Evolutionary conservation across 2,329 filamentous ascomycete species (phyloP), one percentile per base, ranked within the genome.

Genomic region (Dothideomycetes sp.): DNA sequence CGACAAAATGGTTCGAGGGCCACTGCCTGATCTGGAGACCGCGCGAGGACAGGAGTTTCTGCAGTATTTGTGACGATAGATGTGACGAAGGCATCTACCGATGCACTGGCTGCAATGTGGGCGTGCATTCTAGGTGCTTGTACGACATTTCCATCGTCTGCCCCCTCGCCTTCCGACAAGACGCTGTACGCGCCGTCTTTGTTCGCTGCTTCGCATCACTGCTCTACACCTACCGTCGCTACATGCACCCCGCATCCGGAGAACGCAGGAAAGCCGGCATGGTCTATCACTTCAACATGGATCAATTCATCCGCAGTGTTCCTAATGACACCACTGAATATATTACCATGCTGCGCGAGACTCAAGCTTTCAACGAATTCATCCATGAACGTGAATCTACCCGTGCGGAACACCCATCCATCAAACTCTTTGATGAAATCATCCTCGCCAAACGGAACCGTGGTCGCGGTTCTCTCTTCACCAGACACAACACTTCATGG

Each of bases 341-440:
- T 52, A 71, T 82, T 55, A 60, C 68, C 30, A 67, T 76, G 53
- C 60, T 82, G 33, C 74, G 76, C 49, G 73, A 82, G 50, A 82
- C 78, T 2, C 78, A 82, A 65, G 76, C 68, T 34, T 86, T 88
- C 58, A 86, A 86, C 50, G 83, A 89, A 58, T 91, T 91, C 59
- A 83, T 91, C 47, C 82, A 89, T 53, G 82, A 87, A 51, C 76
- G 84, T 32, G 84, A 91, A 61, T 77, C 69, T 16, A 75, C 71
- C 6, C 67, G 76, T 2, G 61, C 76, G 0, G 70, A 75, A 6
- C 72, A 83, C 47, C 73, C 82, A 0, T 61, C 70, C 2, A 78
- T 89, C 52, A 81, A 82, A 42, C 71, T 91, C 1, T 91, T 91
- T 52, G 84, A 91, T 59, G 82, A 88, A 58, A 79, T 91, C 53